Conservation (phyloP, 345 rosid genomes). For the Turritis glabra region DNA sequence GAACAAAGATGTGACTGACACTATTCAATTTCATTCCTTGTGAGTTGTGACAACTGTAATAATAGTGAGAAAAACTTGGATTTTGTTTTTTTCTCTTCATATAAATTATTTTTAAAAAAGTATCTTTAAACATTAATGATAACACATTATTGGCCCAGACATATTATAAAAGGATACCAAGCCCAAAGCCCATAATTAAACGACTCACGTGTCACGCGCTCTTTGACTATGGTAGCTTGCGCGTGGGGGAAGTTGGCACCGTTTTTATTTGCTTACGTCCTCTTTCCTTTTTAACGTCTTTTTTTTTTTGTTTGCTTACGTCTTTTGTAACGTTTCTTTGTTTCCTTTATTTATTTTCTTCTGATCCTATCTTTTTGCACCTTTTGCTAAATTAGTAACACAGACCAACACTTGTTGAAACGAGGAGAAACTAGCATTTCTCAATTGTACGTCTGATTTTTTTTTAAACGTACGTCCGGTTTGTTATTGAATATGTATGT, state of each 20-base stretch:
- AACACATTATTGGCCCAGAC: background rate
- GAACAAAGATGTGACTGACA: background rate
- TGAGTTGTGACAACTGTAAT: background rate
- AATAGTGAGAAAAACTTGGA: background rate
- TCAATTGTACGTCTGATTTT: too few relatives aligned
- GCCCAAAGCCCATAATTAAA: background rate
- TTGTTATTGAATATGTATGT: background rate
- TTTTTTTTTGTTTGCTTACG: background rate
- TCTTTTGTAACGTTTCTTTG: background rate
- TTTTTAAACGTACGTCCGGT: background rate
- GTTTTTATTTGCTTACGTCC: background rate
- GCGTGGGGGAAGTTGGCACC: slow-evolving; percentile 9
- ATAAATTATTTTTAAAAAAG: background rate
- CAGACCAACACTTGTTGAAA: too few relatives aligned
- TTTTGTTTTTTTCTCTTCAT: background rate
- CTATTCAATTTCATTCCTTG: background rate
- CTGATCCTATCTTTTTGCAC: background rate
- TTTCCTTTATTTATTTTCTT: background rate
- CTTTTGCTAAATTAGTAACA: background rate
- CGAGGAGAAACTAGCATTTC: too few relatives aligned
- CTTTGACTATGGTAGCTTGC: background rate
- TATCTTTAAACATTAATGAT: background rate
- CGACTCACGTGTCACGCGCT: background rate
- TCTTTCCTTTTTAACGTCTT: background rate
- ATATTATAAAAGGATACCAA: background rate